Conservation (phyloP, 495 filamentous ascomycete genomes). For the Xylaria castorea region DNA sequence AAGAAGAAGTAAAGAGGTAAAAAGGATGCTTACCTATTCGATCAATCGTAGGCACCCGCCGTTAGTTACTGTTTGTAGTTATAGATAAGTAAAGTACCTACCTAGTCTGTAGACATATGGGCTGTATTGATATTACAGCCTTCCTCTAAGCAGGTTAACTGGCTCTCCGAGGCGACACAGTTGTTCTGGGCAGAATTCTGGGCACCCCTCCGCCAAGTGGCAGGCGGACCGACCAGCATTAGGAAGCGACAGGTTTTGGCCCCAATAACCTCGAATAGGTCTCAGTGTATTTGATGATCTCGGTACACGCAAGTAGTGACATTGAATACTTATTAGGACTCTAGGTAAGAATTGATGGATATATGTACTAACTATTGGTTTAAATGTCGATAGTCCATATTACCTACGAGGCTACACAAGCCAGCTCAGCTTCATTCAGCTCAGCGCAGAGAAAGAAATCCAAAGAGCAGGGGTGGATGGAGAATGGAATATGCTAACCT, state of each 20-base stretch:
- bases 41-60: neutral
- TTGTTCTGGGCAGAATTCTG: no score
- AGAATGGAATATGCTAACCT: constrained; percentile 2
- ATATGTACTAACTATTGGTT: neutral
- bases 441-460: constrained; percentile 18
- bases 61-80: neutral
- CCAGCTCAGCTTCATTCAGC: neutral
- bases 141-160: no score
- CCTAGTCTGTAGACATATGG: neutral
- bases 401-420: neutral
- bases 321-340: neutral
- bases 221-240: neutral
- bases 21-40: neutral
- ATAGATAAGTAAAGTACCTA: no score
- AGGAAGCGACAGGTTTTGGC: neutral
- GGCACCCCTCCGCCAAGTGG: neutral
- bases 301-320: neutral
- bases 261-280: neutral
- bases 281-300: neutral
- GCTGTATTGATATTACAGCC: no score
- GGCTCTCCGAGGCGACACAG: no score
- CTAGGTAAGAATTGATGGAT: neutral
- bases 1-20: neutral
- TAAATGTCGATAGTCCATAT: neutral
- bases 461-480: constrained; percentile 3